A percentile compares a stretch with the other conserved stretches of the same genome.
These are phyloP conservation scores for Fusarium lyarnte DNA, from an alignment of 2,329 filamentous ascomycete species.

Conservation along the genomic window DNA sequence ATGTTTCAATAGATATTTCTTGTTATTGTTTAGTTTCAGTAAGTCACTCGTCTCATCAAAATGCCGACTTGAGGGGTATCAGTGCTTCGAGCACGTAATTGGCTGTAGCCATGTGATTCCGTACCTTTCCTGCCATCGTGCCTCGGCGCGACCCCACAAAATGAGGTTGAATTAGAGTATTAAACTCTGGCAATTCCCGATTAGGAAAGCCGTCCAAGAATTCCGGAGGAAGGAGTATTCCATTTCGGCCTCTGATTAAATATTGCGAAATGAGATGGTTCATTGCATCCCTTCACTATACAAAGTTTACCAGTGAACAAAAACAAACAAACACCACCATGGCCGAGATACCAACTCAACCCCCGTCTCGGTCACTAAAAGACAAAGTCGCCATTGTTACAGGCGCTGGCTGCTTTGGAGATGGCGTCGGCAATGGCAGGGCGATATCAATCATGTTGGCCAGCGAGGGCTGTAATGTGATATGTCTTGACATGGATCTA, in stretches of 20 bases:
- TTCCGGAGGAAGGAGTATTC: not conserved
- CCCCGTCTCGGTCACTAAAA: slow-evolving; percentile 27
- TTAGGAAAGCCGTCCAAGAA: not conserved
- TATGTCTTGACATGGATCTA: slow-evolving; percentile 66
- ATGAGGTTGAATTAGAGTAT: not conserved
- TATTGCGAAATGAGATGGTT: not conserved
- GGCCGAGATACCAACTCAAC: slow-evolving; percentile 10
- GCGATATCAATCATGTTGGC: slow-evolving; percentile 68
- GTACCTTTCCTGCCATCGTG: not conserved
- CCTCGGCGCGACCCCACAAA: slow-evolving; percentile 4
- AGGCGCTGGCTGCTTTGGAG: slow-evolving; percentile 64
- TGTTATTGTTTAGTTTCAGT: not conserved
- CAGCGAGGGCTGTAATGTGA: slow-evolving; percentile 64
- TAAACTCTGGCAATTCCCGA: not conserved
- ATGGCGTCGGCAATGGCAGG: slow-evolving; percentile 69
- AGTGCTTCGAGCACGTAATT: not conserved
- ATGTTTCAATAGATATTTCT: not conserved
- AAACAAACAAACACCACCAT: not conserved
- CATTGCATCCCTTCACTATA: not conserved
- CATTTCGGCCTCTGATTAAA: not conserved
- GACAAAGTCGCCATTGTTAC: slow-evolving; percentile 64
- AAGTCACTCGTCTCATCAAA: not conserved
- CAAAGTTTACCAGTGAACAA: not conserved
- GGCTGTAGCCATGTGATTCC: not conserved
- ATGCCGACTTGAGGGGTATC: not conserved